A percentile compares a stretch with the other conserved stretches of the same genome.
Evolutionary conservation across 164 flowering plant genomes (phyloP).

Genomic region (Paratinospora sagittata): DNA sequence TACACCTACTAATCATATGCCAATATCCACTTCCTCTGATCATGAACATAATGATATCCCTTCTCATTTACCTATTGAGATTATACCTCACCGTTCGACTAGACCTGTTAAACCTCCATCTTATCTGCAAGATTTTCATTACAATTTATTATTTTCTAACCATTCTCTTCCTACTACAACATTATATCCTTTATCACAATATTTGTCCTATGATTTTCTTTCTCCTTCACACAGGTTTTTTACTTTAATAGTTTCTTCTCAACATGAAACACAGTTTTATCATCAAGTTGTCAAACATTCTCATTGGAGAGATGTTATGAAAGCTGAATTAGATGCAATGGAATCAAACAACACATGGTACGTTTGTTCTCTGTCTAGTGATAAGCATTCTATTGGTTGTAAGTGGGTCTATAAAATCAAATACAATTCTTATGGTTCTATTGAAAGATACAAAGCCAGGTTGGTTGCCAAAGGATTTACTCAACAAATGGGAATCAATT

Average conservation of each 20-base stretch:
- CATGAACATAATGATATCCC: no score
- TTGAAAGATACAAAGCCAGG: background rate
- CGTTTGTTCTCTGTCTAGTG: background rate
- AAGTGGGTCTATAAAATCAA: background rate
- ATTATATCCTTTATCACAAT: background rate
- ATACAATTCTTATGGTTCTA: background rate
- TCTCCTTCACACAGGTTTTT: background rate
- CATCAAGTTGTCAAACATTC: background rate
- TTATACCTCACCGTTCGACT: no score
- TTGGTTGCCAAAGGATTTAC: no score
- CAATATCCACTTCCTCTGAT: no score
- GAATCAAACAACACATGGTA: background rate
- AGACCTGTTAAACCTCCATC: no score
- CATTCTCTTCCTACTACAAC: no score
- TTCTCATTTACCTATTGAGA: no score
- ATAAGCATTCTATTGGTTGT: background rate
- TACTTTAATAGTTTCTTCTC: background rate
- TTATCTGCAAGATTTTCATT: background rate
- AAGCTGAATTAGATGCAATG: background rate
- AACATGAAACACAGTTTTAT: background rate
- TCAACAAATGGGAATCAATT: no score
- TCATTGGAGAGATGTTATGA: background rate
- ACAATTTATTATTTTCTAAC: background rate
- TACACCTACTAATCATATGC: no score
- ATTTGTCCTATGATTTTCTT: background rate